phyloP scores from a whole-genome alignment of 345 rosid genomes.

The Acer campestre region DNA sequence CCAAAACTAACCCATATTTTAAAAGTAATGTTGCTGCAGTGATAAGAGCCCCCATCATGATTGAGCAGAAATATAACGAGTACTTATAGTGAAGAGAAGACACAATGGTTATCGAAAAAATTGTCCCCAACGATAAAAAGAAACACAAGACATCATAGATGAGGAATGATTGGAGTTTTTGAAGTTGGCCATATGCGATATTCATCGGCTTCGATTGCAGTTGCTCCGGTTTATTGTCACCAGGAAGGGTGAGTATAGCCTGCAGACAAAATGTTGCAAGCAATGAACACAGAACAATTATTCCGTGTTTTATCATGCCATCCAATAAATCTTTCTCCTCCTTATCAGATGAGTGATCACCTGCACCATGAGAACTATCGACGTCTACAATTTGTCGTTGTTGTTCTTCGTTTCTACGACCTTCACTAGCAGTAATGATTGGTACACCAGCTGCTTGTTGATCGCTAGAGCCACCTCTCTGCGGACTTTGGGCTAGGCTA shows the following conservation, averaged over 20 bases:
- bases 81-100: background rate
- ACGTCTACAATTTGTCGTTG: too few species aligned
- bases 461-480: too few species aligned
- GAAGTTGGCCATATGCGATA: too few species aligned
- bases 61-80: too few species aligned
- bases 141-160: background rate
- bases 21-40: background rate
- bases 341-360: too few species aligned
- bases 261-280: background rate
- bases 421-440: too few species aligned
- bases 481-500: too few species aligned
- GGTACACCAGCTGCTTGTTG: too few species aligned
- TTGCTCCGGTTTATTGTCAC: background rate
- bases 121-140: background rate
- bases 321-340: too few species aligned
- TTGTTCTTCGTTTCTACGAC: too few species aligned
- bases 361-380: too few species aligned
- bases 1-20: background rate
- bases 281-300: background rate
- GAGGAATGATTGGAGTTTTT: background rate
- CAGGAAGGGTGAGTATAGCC: background rate
- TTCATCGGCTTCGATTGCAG: background rate
- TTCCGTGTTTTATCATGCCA: too few species aligned
- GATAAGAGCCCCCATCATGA: background rate
- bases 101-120: background rate